phyloP scores from a whole-genome alignment of 345 rosid species.

The Gossypium thurberi region DNA sequence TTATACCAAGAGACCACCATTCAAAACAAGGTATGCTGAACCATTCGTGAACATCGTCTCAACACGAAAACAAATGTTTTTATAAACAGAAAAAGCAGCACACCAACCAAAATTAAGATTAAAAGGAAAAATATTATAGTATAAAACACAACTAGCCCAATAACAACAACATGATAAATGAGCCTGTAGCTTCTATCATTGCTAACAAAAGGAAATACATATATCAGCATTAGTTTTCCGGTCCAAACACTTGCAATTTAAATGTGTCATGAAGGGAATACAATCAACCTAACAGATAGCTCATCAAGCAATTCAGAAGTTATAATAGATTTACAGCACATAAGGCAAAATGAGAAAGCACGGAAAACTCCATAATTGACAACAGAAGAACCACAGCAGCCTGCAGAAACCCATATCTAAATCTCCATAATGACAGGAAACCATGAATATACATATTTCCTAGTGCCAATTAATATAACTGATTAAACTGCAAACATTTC shows the following conservation, averaged over 20 bases:
- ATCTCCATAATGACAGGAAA: too few species aligned
- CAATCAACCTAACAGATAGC: background rate
- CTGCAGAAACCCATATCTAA: too few species aligned
- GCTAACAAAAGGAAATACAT: background rate
- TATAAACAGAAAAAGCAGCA: background rate
- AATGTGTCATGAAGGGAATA: background rate
- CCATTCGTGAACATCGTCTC: background rate
- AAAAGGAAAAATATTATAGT: background rate
- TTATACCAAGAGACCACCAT: background rate
- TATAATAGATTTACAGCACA: background rate
- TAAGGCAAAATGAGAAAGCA: background rate
- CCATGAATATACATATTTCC: too few species aligned
- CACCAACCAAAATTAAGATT: background rate
- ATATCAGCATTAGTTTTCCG: background rate
- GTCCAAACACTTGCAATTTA: background rate
- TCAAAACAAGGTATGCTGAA: background rate
- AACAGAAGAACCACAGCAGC: too few species aligned
- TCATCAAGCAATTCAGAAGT: background rate
- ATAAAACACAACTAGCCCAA: background rate
- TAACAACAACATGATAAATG: background rate
- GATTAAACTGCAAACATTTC: background rate
- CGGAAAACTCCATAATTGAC: too few species aligned
- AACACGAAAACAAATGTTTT: background rate
- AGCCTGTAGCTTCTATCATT: background rate
- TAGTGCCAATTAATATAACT: too few species aligned